Percentiles rank a stretch among this genome's conserved stretches.
phyloP scores from a whole-genome alignment of 2,329 filamentous ascomycete species.

The Sarocladium strictum region DNA sequence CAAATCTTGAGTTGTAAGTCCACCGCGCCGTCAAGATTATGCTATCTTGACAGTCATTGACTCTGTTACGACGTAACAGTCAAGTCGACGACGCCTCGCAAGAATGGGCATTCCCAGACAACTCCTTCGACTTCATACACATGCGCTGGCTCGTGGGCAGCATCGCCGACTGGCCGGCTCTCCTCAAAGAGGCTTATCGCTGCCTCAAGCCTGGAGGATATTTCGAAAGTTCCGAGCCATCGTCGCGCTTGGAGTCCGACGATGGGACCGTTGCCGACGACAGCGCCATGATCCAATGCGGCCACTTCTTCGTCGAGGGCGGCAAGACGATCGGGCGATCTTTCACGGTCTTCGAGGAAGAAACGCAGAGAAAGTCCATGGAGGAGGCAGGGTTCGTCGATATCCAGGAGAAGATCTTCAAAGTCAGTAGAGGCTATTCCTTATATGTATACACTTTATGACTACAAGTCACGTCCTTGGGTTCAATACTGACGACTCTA shows the following conservation, averaged over 20 bases:
- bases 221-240: conserved; percentile 11
- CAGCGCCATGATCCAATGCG: conserved; percentile 10
- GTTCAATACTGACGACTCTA: no score
- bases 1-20: conserved; percentile 33
- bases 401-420: conserved; percentile 23
- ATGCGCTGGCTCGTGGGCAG: conserved; percentile 46
- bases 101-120: conserved; percentile 40
- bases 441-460: no score
- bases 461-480: no score
- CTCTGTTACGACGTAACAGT: conserved; percentile 10
- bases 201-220: conserved; percentile 14
- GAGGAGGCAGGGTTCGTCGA: conserved; percentile 29
- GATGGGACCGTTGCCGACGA: conserved; percentile 11
- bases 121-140: conserved; percentile 53
- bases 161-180: conserved; percentile 44
- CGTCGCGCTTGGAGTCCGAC: conserved; percentile 9
- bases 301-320: conserved; percentile 19
- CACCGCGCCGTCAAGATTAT: not conserved
- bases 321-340: conserved; percentile 21
- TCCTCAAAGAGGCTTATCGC: conserved; percentile 30
- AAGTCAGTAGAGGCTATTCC: no score
- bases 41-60: not conserved
- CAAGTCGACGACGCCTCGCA: conserved; percentile 56
- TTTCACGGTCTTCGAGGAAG: conserved; percentile 16
- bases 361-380: conserved; percentile 17